phyloP scores from a whole-genome alignment of 305 asterid species.

The Salvia sclarea region DNA sequence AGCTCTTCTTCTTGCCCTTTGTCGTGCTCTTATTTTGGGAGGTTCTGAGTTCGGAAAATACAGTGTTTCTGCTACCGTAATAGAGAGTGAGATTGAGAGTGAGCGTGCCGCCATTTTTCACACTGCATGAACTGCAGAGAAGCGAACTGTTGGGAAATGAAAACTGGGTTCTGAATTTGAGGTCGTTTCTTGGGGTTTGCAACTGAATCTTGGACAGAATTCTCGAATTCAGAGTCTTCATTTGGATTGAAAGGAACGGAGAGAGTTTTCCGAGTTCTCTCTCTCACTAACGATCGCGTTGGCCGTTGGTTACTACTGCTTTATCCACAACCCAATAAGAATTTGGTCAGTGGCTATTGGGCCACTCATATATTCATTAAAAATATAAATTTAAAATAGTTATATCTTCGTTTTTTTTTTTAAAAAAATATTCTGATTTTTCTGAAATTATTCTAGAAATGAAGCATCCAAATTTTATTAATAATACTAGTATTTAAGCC shows the following conservation, averaged over 20 bases:
- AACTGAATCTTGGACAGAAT: conserved; percentile 28
- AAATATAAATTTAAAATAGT: background rate
- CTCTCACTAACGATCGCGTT: conserved; percentile 12
- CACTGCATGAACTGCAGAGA: conserved; percentile 35
- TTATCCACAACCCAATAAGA: conserved; percentile 35
- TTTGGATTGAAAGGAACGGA: conserved; percentile 19
- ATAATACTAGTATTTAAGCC: background rate
- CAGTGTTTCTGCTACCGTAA: conserved; percentile 29
- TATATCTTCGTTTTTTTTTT: no score
- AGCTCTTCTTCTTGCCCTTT: conserved; percentile 40
- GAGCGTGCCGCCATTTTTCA: conserved; percentile 36
- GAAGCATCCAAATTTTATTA: background rate
- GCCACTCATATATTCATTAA: background rate
- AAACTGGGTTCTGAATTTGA: conserved; percentile 37
- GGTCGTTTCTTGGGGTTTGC: conserved; percentile 22
- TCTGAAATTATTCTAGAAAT: background rate
- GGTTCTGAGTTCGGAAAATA: conserved; percentile 46
- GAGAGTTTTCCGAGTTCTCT: background rate
- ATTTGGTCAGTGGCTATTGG: background rate
- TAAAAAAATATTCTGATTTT: background rate
- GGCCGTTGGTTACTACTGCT: conserved; percentile 19
- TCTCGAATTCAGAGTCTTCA: conserved; percentile 38
- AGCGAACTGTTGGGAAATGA: conserved; percentile 33
- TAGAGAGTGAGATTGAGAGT: conserved; percentile 38
- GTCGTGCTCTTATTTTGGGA: conserved; percentile 34